phyloP scores from a whole-genome alignment of 345 rosid genomes.

The Bruguiera sexangula region DNA sequence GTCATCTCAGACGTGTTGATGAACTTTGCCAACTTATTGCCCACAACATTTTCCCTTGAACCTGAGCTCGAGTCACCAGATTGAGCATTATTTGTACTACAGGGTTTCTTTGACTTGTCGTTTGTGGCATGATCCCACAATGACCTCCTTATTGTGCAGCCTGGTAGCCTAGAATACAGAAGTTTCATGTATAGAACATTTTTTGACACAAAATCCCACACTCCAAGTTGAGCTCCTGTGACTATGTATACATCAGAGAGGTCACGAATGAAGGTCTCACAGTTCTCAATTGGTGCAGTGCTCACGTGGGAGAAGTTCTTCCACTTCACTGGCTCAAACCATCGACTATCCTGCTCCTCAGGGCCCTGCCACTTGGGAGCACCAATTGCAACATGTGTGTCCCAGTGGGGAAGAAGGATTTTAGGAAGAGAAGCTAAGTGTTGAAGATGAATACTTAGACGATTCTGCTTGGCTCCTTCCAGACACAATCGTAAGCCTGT shows the following conservation, averaged over 20 bases:
- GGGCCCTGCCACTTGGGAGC: conserved; percentile 86
- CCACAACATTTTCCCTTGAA: conserved; percentile 22
- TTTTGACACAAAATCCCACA: conserved; percentile 77
- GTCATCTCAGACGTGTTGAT: conserved; percentile 62
- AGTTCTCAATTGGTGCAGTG: conserved; percentile 67
- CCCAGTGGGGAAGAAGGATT: conserved; percentile 65
- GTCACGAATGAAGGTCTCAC: conserved; percentile 52
- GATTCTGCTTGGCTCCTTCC: conserved; percentile 60
- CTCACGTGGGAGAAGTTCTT: conserved; percentile 77
- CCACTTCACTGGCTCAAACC: conserved; percentile 85
- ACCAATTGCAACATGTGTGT: conserved; percentile 59
- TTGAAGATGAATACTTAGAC: conserved; percentile 55
- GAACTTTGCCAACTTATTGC: conserved; percentile 55
- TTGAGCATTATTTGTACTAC: conserved; percentile 12
- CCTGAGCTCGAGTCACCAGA: conserved; percentile 27
- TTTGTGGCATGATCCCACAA: conserved; percentile 60
- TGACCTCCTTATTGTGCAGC: conserved; percentile 70
- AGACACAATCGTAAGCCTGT: conserved; percentile 55
- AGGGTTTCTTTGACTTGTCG: conserved; percentile 36
- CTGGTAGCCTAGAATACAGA: conserved; percentile 58
- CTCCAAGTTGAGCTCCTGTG: conserved; percentile 80
- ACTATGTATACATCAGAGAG: conserved; percentile 54
- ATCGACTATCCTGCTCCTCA: conserved; percentile 82
- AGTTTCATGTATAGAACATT: conserved; percentile 69
- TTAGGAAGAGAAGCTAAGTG: conserved; percentile 65